These are phyloP conservation scores for Penicillium crustosum DNA, from an alignment of 2,329 filamentous ascomycete species.

Conservation along the genomic window DNA sequence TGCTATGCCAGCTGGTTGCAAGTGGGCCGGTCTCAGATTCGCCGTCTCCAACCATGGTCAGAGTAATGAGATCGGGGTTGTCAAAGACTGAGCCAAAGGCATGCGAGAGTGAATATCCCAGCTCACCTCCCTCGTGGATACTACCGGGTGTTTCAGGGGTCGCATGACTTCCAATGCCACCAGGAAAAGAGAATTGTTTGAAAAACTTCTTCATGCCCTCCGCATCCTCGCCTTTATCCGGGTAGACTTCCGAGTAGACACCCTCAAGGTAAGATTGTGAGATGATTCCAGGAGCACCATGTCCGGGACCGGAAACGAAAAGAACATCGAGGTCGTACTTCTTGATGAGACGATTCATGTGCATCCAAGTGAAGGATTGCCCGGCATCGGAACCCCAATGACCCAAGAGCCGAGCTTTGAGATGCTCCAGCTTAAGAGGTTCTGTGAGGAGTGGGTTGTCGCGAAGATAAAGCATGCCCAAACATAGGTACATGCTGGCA, in stretches of 20 bases:
- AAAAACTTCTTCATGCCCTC: slow-evolving; percentile 74
- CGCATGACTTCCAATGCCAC: slow-evolving; percentile 74
- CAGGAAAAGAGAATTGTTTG: slow-evolving; percentile 80
- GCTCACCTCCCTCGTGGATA: slow-evolving; percentile 76
- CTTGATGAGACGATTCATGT: slow-evolving; percentile 79
- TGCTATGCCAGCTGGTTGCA: slow-evolving; percentile 78
- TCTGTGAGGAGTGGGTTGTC: slow-evolving; percentile 71
- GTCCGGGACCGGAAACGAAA: slow-evolving; percentile 74
- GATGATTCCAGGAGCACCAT: slow-evolving; percentile 73
- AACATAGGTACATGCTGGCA: slow-evolving; percentile 70
- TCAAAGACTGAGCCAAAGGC: slow-evolving; percentile 77
- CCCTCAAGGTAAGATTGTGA: slow-evolving; percentile 77
- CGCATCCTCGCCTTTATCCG: slow-evolving; percentile 67
- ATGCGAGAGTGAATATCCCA: slow-evolving; percentile 78
- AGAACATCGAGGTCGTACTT: slow-evolving; percentile 72
- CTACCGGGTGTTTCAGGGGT: slow-evolving; percentile 77
- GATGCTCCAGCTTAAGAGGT: slow-evolving; percentile 66
- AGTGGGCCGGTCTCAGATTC: slow-evolving; percentile 79
- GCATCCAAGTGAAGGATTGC: slow-evolving; percentile 77
- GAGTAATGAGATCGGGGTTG: slow-evolving; percentile 69
- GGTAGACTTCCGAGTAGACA: slow-evolving; percentile 74
- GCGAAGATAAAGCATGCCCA: slow-evolving; percentile 78
- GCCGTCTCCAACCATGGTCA: slow-evolving; percentile 78
- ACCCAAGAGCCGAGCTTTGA: slow-evolving; percentile 72
- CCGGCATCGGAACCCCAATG: slow-evolving; percentile 81